Base-by-base conservation (phyloP, 257 asterid species). In the Eucommia ulmoides region DNA sequence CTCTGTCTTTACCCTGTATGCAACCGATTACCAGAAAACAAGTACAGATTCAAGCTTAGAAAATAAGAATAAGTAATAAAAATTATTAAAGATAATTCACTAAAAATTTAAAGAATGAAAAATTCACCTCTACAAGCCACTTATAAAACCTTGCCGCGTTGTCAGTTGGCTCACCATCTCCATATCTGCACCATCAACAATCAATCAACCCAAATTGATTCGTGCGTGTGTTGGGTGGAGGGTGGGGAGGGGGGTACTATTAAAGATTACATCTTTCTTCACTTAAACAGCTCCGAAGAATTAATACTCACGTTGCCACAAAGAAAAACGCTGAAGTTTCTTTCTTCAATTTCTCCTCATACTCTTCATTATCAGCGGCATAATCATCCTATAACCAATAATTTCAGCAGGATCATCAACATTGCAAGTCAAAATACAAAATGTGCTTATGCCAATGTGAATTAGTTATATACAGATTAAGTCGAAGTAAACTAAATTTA, bases 131-230 rank as follows among this genome's bases (percentile, higher is more conserved):
- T 1, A 52, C 45, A 74, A 91, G 87, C 99, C 99, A 91, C 65
- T 83, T 91, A 70, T 91, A 86, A 65, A 91, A 91, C 57, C 92
- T 81, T 4, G 99, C 97, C 8, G 97, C 99, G 51, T 91, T 91
- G 67, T 91, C 99, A 19, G 99, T 91, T 53, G 99, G 99, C 77
- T 91, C 99, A 54, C 99, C 99, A 58, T 91, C 99, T 68, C 99
- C 99, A 54, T 91, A 91, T 60, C 99, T 91, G 68, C 62, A 71
- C 74, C 65, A 68, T 63, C 81, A 80, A 60, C 62, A 60, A 55
- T 65, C 75, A 72, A 65, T 74, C 60, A 70, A 68, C 68, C 53
- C 55, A 64, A 53, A 64, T 53, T 71, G 62, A 58, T 19, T 33
- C 68, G n/a, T n/a, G n/a, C n/a, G n/a, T n/a, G n/a, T n/a, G n/a